Evolutionary conservation across 1,139 yeast genomes (phyloP), one percentile per base, ranked within the genome.

Genomic region (Tardiomyces blankii): DNA sequence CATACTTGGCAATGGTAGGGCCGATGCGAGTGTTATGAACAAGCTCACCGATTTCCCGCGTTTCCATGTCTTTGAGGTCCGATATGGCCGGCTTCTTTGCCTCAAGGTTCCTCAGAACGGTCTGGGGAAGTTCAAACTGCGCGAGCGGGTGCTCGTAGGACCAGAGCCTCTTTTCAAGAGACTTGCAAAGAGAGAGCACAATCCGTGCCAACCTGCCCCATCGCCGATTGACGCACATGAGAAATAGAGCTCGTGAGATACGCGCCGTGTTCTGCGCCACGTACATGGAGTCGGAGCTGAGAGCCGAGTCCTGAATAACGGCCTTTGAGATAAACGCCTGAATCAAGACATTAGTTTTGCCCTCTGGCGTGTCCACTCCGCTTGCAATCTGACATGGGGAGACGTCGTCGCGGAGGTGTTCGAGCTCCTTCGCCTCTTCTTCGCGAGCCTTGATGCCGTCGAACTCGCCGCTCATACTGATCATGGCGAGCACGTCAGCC

Each of bases 231-330:
- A 89, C 70, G 38, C 95, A 93, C 51, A 93, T 78, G 49, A 89
- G 67, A 56, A 93, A 88, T 43, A 93, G 68, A 0, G 98, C 96
- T 23, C 98, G 75, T 55, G 95, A 78, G 33, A 93, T 91, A 69
- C 99, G 79, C 0, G 91, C 88, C 1, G 97, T 76, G 56, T 93
- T 93, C 59, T 93, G 98, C 1, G 97, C 96, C 48, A 93, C 95
- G 61, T 91, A 93, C 51, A 86, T 84, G 39, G 88, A 74, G 63
- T 93, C 98, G 0, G 96, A 86, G 1, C 78, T 70, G 50, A 93
- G 69, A 0, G 96, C 84, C 1, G 96, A 80, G 50, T 88, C 95
- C 14, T 58, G 55, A 38, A 89, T 76, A 11, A 63, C 57, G 0
- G 88, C 79, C 49, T 80, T 80, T 0, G 97, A 87, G 28, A 93